Evolutionary conservation across 768 basidiomycete genomes (phyloP), one percentile per base, ranked within the genome.

Genomic region (Filobasidium wieringae): DNA sequence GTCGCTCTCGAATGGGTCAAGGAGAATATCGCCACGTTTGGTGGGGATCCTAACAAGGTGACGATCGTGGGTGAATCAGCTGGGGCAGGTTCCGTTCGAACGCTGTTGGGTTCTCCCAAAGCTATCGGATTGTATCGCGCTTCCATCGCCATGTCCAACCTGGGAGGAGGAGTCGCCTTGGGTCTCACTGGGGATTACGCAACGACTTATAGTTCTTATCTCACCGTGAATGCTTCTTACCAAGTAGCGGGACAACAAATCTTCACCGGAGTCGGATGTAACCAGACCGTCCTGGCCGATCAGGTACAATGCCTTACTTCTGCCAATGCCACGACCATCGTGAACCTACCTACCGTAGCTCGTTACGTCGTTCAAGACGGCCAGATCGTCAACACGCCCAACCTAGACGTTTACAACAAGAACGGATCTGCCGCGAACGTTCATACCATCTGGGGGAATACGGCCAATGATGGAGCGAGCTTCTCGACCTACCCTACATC

Each of bases 1-100:
- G 17, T 75, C 73, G 68, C 74, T 15, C 66, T 80, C 47, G 65
- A 76, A 47, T 76, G 79, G 78, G 78, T 82, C 0, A 76, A 79
- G 27, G 66, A 76, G 37, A 76, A 83, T 67, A 82, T 82, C 59
- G 66, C 71, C 0, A 74, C 76, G 12, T 83, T 83, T 60, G 81
- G 81, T 36, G 81, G 82, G 0, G 81, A 82, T 69, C 78, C 78
- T 2, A 65, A 67, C 15, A 75, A 75, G 1, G 77, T 83, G 47
- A 80, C 79, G 3, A 78, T 82, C 30, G 76, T 77, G 56, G 81
- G 81, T 1, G 77, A 83, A 64, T 79, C 78, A 5, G 80, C 80
- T 8, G 81, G 80, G 31, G 80, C 77, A 5, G 9, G 76, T 7
- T 30, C 55, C 57, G 19, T 57, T 34, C 15, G 24, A 14, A 47